Evolutionary conservation across 2,329 filamentous ascomycete species (phyloP).

Genomic region (Claviceps fusiformis): DNA sequence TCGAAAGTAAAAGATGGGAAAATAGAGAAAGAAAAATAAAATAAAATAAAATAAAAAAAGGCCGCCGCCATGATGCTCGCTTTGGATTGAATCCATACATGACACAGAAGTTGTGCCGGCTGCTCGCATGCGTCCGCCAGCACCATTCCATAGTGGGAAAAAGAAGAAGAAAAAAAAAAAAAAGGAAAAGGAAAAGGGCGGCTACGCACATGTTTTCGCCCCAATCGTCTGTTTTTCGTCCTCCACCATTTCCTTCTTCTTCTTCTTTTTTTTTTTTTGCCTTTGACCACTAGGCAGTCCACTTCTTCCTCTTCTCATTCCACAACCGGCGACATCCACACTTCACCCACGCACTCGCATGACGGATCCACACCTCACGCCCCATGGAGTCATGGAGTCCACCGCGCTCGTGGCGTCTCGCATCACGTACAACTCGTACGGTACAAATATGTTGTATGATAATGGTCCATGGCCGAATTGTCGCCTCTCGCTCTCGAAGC

Average conservation of each 20-base stretch:
- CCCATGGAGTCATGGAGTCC: not conserved
- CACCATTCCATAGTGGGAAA: not conserved
- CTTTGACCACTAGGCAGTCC: not conserved
- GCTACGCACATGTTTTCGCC: not conserved
- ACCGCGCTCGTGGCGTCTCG: constrained; percentile 6
- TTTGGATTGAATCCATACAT: not conserved
- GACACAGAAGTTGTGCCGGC: constrained; percentile 3
- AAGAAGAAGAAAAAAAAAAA: too few relatives aligned
- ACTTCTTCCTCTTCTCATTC: not conserved
- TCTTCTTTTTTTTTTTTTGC: not conserved
- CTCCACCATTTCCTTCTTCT: not conserved
- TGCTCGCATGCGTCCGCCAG: not conserved
- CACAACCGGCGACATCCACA: not conserved
- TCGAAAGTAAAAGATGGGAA: too few relatives aligned
- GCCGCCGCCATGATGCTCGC: too few relatives aligned
- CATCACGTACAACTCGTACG: not conserved
- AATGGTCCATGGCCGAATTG: constrained; percentile 2
- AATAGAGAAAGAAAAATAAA: too few relatives aligned
- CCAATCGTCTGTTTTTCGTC: too few relatives aligned
- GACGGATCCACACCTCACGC: constrained; percentile 1
- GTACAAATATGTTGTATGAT: not conserved
- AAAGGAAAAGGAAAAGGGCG: too few relatives aligned
- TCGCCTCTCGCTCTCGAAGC: not conserved
- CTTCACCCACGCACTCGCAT: constrained; percentile 1
- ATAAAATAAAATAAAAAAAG: too few relatives aligned